phyloP scores from a whole-genome alignment of 192 early-diverging fungal genomes.

The Rhizophlyctis rosea region DNA sequence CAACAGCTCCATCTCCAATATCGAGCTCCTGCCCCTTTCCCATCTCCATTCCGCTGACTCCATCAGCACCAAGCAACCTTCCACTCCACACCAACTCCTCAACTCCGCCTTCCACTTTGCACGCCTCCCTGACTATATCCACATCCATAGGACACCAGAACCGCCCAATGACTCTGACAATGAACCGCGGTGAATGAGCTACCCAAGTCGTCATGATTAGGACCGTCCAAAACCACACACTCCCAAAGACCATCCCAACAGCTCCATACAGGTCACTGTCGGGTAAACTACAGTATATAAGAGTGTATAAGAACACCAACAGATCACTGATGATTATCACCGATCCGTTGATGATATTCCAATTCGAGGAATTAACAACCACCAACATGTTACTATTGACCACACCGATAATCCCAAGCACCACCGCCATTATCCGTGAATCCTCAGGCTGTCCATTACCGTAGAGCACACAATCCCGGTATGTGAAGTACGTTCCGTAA shows the following conservation, averaged over 20 bases:
- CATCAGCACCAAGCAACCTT: slow-evolving; percentile 7
- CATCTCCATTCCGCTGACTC: neutral
- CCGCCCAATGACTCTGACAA: slow-evolving; percentile 63
- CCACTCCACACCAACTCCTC: neutral
- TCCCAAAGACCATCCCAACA: slow-evolving; percentile 56
- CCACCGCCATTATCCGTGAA: slow-evolving; percentile 56
- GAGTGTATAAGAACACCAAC: slow-evolving; percentile 56
- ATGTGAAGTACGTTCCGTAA: slow-evolving; percentile 47
- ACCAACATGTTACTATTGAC: slow-evolving; percentile 78
- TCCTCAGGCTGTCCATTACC: slow-evolving; percentile 19
- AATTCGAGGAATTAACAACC: slow-evolving; percentile 66
- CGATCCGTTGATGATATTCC: slow-evolving; percentile 63
- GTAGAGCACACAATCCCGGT: slow-evolving; percentile 41
- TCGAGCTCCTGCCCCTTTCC: slow-evolving; percentile 4
- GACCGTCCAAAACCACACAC: slow-evolving; percentile 67
- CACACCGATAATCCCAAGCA: slow-evolving; percentile 69
- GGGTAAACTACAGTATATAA: slow-evolving; percentile 54
- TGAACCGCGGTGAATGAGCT: slow-evolving; percentile 73
- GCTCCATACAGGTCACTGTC: slow-evolving; percentile 53
- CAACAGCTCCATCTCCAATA: neutral
- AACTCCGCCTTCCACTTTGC: neutral
- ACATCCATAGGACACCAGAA: slow-evolving; percentile 76
- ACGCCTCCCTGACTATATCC: slow-evolving; percentile 84
- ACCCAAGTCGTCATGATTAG: slow-evolving; percentile 54
- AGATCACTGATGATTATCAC: slow-evolving; percentile 40